phyloP scores from a whole-genome alignment of 371 early-diverging fungal genomes.

The Apophysomyces elegans region DNA sequence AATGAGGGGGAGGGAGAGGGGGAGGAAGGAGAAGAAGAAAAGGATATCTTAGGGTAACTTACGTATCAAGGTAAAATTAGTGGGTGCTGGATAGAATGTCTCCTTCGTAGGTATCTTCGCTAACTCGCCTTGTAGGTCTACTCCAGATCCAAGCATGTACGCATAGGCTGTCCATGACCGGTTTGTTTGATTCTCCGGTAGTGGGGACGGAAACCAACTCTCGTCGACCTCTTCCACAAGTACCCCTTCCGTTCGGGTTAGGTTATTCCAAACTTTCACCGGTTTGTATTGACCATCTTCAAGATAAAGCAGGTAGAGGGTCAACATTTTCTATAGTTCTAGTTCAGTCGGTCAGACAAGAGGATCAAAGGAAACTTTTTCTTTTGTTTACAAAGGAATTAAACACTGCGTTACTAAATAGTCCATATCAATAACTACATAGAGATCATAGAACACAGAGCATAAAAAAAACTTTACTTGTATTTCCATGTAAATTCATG shows the following conservation, averaged over 20 bases:
- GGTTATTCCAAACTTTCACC: conserved; percentile 29
- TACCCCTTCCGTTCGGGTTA: conserved; percentile 27
- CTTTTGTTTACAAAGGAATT: conserved; percentile 22
- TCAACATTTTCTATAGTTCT: conserved; percentile 24
- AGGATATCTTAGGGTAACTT: conserved; percentile 5
- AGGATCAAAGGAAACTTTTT: background rate
- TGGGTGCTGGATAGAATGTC: conserved; percentile 36
- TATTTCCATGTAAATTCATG: conserved; percentile 52
- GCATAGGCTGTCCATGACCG: conserved; percentile 35
- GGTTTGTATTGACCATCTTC: conserved; percentile 17
- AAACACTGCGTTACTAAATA: conserved; percentile 31
- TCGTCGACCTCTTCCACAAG: conserved; percentile 38
- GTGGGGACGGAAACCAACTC: conserved; percentile 35
- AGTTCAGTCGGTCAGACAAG: background rate
- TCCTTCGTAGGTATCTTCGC: conserved; percentile 28
- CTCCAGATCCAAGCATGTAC: conserved; percentile 31
- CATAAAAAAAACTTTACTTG: conserved; percentile 27
- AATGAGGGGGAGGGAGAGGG: conserved; percentile 10
- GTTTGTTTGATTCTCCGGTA: conserved; percentile 28
- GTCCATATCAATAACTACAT: background rate
- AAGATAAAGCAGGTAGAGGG: conserved; percentile 35
- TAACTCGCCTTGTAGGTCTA: conserved; percentile 33
- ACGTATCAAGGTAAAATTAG: conserved; percentile 42
- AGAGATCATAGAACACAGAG: no score
- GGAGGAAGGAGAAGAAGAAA: background rate